These are phyloP conservation scores for Nothophaeocryptopus gaeumannii DNA, from an alignment of 2,329 filamentous ascomycete species.

Conservation along the genomic window DNA sequence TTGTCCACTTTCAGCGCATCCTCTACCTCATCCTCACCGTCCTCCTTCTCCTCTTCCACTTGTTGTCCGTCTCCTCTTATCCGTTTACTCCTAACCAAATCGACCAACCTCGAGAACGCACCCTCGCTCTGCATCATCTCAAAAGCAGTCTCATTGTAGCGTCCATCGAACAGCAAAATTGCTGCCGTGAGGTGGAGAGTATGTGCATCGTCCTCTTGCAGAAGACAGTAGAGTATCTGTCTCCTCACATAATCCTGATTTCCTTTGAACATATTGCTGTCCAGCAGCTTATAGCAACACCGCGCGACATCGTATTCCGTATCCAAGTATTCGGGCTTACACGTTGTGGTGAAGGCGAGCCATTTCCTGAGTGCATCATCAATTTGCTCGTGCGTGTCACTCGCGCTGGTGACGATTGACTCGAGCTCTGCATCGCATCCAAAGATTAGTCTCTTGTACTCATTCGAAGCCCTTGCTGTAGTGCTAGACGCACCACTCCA, in stretches of 20 bases:
- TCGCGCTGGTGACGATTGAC: constrained; percentile 59
- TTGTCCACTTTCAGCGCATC: too few relatives aligned
- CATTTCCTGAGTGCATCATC: constrained; percentile 85
- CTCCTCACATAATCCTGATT: constrained; percentile 85
- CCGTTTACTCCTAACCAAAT: constrained; percentile 68
- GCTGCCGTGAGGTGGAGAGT: constrained; percentile 79
- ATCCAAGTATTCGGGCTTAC: constrained; percentile 68
- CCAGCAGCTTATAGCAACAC: constrained; percentile 76
- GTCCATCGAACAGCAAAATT: constrained; percentile 83
- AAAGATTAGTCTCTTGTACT: too few relatives aligned
- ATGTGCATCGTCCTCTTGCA: constrained; percentile 78
- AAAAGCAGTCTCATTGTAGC: constrained; percentile 72
- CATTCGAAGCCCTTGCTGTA: too few relatives aligned
- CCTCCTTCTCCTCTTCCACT: neutral
- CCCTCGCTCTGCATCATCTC: constrained; percentile 83
- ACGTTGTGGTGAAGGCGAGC: constrained; percentile 71
- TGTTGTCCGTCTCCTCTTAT: constrained; percentile 22
- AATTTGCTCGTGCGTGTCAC: constrained; percentile 63
- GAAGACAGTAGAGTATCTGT: constrained; percentile 86
- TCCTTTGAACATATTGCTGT: constrained; percentile 68
- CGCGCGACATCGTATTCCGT: constrained; percentile 75
- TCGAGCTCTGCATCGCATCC: constrained; percentile 71
- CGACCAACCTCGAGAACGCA: constrained; percentile 77
- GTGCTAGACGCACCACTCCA: too few relatives aligned
- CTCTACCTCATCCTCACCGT: constrained; percentile 55